Evolutionary conservation across 2,329 filamentous ascomycete species (phyloP).

Genomic region (Helicocarpus griseus): DNA sequence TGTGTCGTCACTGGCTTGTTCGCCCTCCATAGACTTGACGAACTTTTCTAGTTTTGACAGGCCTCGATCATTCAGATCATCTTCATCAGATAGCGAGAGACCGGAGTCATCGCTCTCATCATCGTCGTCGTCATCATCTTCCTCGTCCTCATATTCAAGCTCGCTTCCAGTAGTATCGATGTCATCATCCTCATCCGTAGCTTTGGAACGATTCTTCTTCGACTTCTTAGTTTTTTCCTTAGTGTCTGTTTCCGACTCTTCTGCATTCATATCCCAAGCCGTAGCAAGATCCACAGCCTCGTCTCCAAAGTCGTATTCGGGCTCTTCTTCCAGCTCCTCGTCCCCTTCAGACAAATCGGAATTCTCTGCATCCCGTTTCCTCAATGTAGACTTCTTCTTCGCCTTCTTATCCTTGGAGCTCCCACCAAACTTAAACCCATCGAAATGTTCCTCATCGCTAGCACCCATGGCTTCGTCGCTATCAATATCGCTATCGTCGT

Average conservation of each 20-base stretch:
- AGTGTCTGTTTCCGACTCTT: slow-evolving; percentile 38
- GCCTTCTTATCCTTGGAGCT: slow-evolving; percentile 37
- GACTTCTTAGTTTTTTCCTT: slow-evolving; percentile 25
- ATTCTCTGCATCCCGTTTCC: slow-evolving; percentile 30
- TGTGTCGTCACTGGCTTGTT: slow-evolving; percentile 22
- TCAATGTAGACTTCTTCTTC: slow-evolving; percentile 20
- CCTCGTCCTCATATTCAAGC: slow-evolving; percentile 32
- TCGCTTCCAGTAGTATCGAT: slow-evolving; percentile 37
- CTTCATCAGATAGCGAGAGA: slow-evolving; percentile 39
- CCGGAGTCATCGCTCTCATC: slow-evolving; percentile 44
- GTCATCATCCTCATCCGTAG: slow-evolving; percentile 26
- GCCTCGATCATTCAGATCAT: slow-evolving; percentile 39
- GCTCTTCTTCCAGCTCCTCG: slow-evolving; percentile 34
- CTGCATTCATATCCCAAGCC: slow-evolving; percentile 48
- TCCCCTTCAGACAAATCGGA: slow-evolving; percentile 36
- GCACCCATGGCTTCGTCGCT: slow-evolving; percentile 78
- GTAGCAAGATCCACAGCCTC: slow-evolving; percentile 55
- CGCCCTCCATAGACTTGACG: slow-evolving; percentile 53
- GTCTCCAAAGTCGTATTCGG: slow-evolving; percentile 54
- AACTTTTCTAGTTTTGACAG: slow-evolving; percentile 58
- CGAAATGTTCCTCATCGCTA: slow-evolving; percentile 77
- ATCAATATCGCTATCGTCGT: slow-evolving; percentile 60
- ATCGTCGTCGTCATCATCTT: slow-evolving; percentile 32
- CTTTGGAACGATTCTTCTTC: slow-evolving; percentile 16
- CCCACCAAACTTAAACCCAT: slow-evolving; percentile 62